Conservation (phyloP, 2,329 filamentous ascomycete species). For the Fusarium setosum region DNA sequence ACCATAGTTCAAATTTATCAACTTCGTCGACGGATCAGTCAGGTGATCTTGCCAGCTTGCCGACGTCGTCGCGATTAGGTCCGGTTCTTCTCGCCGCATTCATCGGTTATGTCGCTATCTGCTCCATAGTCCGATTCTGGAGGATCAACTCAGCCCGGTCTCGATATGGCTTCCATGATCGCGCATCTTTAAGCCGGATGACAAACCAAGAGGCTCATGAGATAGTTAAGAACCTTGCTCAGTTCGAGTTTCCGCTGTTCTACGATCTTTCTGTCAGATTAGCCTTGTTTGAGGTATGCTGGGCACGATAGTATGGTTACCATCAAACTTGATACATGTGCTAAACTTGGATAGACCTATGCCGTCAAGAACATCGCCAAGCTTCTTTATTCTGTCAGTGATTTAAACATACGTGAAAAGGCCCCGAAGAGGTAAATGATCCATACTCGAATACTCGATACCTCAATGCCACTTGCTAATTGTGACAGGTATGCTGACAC, state of each 20-base stretch:
- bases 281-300: constrained; percentile 53
- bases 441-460: neutral
- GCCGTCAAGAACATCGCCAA: constrained; percentile 51
- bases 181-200: constrained; percentile 53
- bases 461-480: neutral
- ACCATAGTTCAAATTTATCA: constrained; percentile 20
- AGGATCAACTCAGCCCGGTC: constrained; percentile 45
- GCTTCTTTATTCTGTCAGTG: constrained; percentile 50
- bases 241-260: constrained; percentile 52
- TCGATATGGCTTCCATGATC: constrained; percentile 48
- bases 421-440: constrained; percentile 50
- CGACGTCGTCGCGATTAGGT: constrained; percentile 26
- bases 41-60: neutral
- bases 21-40: neutral
- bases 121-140: constrained; percentile 51
- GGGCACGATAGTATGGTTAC: neutral
- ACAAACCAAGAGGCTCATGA: constrained; percentile 57
- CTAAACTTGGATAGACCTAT: constrained; percentile 51
- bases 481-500: constrained; percentile 55
- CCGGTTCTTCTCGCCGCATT: constrained; percentile 32
- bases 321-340: neutral
- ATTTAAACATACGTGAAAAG: constrained; percentile 46
- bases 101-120: constrained; percentile 48
- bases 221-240: constrained; percentile 51
- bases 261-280: constrained; percentile 52